phyloP scores from a whole-genome alignment of 352 stramenopile genomes.

The Hyaloperonospora arabidopsidis region DNA sequence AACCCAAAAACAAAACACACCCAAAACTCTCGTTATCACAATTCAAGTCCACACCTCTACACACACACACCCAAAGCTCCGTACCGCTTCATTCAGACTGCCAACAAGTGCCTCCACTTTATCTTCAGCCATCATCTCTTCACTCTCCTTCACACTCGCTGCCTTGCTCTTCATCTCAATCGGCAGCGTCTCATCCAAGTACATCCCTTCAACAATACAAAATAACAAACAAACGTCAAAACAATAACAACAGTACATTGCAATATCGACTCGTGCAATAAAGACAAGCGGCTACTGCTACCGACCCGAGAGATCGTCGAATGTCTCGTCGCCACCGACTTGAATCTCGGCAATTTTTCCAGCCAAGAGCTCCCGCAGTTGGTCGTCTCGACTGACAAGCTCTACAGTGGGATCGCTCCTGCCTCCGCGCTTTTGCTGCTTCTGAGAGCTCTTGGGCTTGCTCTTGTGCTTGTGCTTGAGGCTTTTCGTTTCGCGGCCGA shows the following conservation, averaged over 20 bases:
- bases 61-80: conserved; percentile 1
- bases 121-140: conserved; percentile 31
- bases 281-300: conserved; percentile 1
- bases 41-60: no score
- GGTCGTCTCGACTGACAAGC: conserved; percentile 33
- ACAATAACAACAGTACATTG: no score
- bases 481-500: conserved; percentile 45
- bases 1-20: conserved; percentile 3
- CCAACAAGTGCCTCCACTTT: conserved; percentile 37
- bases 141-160: conserved; percentile 34
- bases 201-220: conserved; percentile 35
- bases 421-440: conserved; percentile 13
- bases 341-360: conserved; percentile 84
- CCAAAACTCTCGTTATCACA: not conserved
- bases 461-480: conserved; percentile 83
- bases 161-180: conserved; percentile 28
- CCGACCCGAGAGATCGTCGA: conserved; percentile 63
- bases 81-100: conserved; percentile 41
- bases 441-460: conserved; percentile 49
- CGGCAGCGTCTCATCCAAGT: conserved; percentile 46
- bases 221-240: no score
- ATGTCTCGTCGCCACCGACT: conserved; percentile 69
- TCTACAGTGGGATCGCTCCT: conserved; percentile 19
- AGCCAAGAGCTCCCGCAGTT: conserved; percentile 64
- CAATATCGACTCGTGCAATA: no score